Conservation (phyloP, 495 filamentous ascomycete species). For the Sordaria brevicollis region DNA sequence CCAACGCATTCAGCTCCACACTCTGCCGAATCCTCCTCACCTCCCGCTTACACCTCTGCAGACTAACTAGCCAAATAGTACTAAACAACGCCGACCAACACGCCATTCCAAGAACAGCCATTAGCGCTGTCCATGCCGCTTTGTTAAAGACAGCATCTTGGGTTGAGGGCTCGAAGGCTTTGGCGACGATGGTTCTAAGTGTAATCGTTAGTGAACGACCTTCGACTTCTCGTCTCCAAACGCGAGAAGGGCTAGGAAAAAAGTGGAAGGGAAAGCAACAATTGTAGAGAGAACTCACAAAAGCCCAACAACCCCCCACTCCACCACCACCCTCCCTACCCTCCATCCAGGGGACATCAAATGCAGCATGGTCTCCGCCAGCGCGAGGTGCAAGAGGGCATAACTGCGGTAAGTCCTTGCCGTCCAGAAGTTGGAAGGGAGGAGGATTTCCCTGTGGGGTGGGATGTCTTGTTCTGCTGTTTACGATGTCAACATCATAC, state of each 20-base stretch:
- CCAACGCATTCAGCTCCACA: background rate
- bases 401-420: background rate
- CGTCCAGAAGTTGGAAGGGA: background rate
- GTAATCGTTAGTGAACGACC: background rate
- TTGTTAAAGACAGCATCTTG: background rate
- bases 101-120: background rate
- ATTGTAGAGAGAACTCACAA: background rate
- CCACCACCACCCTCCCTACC: background rate
- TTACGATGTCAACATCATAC: background rate
- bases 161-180: background rate
- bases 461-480: background rate
- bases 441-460: background rate
- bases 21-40: background rate
- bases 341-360: background rate
- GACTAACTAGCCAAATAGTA: background rate
- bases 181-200: background rate
- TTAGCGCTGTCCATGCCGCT: background rate
- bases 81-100: background rate
- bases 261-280: background rate
- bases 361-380: background rate
- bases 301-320: background rate
- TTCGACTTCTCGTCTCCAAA: background rate
- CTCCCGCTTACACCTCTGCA: background rate
- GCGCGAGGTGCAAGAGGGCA: background rate
- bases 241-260: background rate